Conservation (phyloP, 2,329 filamentous ascomycete genomes). For the Ophiosphaerella herpotricha region DNA sequence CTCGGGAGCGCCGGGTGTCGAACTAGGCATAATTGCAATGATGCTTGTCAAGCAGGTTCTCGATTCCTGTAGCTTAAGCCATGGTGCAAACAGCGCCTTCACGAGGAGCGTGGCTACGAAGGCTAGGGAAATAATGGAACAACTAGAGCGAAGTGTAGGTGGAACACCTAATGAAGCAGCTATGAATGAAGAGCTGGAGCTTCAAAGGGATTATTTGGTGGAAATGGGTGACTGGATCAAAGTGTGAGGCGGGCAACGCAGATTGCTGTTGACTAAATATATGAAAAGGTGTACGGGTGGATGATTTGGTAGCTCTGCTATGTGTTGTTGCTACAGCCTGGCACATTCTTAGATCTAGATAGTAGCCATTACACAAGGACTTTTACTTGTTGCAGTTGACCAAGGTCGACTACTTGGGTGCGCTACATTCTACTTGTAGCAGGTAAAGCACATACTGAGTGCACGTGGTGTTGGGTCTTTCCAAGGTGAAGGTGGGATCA, state of each 20-base stretch:
- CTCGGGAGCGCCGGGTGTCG: conserved; percentile 37
- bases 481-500: conserved; percentile 10
- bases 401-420: neutral
- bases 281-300: no score
- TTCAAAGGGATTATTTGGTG: conserved; percentile 31
- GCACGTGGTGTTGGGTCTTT: neutral
- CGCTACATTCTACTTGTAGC: neutral
- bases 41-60: conserved; percentile 50
- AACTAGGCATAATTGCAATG: conserved; percentile 50
- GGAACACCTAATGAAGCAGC: conserved; percentile 21
- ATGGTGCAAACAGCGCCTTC: conserved; percentile 50
- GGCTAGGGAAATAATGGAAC: conserved; percentile 39
- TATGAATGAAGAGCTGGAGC: conserved; percentile 30
- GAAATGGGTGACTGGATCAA: conserved; percentile 37
- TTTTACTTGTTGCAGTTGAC: no score
- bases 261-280: no score
- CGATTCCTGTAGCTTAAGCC: conserved; percentile 47
- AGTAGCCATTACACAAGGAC: no score
- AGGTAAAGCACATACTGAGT: neutral
- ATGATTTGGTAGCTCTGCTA: no score
- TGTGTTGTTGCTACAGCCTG: no score
- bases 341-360: no score
- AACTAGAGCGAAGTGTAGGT: conserved; percentile 24
- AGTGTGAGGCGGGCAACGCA: neutral
- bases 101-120: conserved; percentile 46